Evolutionary conservation across 805 yeast species (phyloP).

Genomic region (Candida lessepsii): DNA sequence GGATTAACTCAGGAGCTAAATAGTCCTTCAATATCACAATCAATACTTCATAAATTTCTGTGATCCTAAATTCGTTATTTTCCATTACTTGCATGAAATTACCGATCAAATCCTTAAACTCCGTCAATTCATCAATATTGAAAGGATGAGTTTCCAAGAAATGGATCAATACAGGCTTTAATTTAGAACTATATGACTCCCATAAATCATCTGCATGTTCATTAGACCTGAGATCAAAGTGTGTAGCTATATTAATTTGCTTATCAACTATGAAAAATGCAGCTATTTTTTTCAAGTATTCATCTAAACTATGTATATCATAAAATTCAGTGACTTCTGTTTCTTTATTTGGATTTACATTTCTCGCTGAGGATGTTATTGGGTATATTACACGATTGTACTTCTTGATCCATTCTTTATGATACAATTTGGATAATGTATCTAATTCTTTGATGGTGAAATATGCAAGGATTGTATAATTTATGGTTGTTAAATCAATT

Average conservation of each 20-base stretch:
- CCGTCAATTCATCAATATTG: slow-evolving; percentile 45
- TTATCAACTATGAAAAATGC: slow-evolving; percentile 82
- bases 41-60: slow-evolving; percentile 60
- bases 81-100: slow-evolving; percentile 74
- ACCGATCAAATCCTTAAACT: slow-evolving; percentile 64
- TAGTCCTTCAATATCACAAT: slow-evolving; percentile 54
- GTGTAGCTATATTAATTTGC: slow-evolving; percentile 60
- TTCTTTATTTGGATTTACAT: slow-evolving; percentile 13
- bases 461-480: slow-evolving; percentile 81
- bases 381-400: slow-evolving; percentile 72
- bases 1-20: slow-evolving; percentile 55
- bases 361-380: slow-evolving; percentile 42
- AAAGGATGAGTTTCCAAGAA: slow-evolving; percentile 42
- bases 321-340: slow-evolving; percentile 25
- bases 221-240: slow-evolving; percentile 59
- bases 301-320: slow-evolving; percentile 42
- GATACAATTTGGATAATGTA: slow-evolving; percentile 60
- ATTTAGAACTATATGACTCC: slow-evolving; percentile 61
- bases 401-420: slow-evolving; percentile 68
- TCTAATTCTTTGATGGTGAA: slow-evolving; percentile 66
- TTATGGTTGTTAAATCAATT: slow-evolving; percentile 67
- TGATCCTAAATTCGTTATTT: slow-evolving; percentile 59
- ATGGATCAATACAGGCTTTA: slow-evolving; percentile 56
- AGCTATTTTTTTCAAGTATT: slow-evolving; percentile 57
- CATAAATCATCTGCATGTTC: slow-evolving; percentile 70